A percentile compares a stretch with the other conserved stretches of the same genome.
Evolutionary conservation across 2,329 filamentous ascomycete species (phyloP).

Genomic region (Aureobasidium leucospermi): DNA sequence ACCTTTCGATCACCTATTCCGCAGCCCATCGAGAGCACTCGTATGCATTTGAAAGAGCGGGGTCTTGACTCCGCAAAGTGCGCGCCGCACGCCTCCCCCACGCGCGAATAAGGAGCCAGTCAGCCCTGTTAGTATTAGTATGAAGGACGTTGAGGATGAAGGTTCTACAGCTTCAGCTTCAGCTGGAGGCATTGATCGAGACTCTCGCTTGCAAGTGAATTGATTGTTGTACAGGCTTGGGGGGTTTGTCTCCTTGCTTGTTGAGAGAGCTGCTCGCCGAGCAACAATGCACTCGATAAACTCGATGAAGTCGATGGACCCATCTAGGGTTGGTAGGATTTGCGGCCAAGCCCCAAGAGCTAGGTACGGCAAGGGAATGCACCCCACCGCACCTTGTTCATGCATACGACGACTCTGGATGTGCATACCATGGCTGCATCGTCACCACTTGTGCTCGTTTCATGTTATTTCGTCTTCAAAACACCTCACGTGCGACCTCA

Average conservation of each 20-base stretch:
- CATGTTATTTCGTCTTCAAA: not conserved
- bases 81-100: conserved; percentile 4
- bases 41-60: not conserved
- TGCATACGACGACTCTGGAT: conserved; percentile 2
- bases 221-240: not conserved
- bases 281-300: conserved; percentile 3
- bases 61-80: conserved; percentile 10
- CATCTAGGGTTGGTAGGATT: not conserved
- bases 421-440: conserved; percentile 1
- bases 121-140: conserved; percentile 4
- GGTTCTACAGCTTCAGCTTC: not conserved
- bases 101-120: conserved; percentile 1
- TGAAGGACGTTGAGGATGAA: not conserved
- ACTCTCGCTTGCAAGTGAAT: not conserved
- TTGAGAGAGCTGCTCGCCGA: not conserved
- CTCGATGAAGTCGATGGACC: conserved; percentile 3
- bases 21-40: not conserved
- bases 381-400: not conserved
- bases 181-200: not conserved
- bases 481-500: not conserved
- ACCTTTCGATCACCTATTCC: not conserved
- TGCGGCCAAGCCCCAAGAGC: not conserved
- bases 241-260: not conserved
- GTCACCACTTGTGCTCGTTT: not conserved
- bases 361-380: not conserved